Evolutionary conservation across 495 filamentous ascomycete genomes (phyloP), one percentile per base, ranked within the genome.

Genomic region (Choiromyces venosus): DNA sequence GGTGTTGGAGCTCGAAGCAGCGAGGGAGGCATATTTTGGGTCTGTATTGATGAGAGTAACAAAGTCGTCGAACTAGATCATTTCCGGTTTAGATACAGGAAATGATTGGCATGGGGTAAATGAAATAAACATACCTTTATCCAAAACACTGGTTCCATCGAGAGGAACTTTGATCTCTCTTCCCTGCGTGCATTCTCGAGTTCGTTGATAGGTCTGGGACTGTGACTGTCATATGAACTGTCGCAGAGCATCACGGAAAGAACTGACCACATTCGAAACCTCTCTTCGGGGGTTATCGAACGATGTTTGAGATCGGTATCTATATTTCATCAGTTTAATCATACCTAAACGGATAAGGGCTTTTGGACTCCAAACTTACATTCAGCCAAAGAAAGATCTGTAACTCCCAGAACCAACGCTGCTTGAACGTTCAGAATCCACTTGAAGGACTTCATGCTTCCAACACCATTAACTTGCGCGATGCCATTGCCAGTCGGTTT

Each of bases 341-440:
- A 67, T 40, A 61, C n/a, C 37, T 52, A 72, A 69, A 33, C 33
- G 19, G 37, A 66, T 14, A 44, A 19, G n/a, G 66, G 67, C 36
- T 35, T n/a, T 25, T n/a, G 5, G 64, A 67, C 36, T 79, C 35
- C 35, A 25, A 76, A 73, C 78, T 66, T 65, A 79, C 78, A 73
- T 46, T 19, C 76, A 33, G 68, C 68, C 67, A 81, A 78, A 18
- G 65, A 42, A 36, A 81, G 74, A 65, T 81, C 77, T 14, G 46
- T 77, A 65, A 71, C 64, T n/a, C 77, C 76, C 66, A 81, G 72
- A 18, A 75, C 76, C 38, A 81, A 73, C 44, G 79, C 79, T n/a
- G 72, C 79, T 65, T 81, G 80, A 39, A 81, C 73, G 73, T 81
- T 81, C 10, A 79, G 70, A 25, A 81, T 74, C 71, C 76, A 81